These are phyloP conservation scores for Ensete glaucum DNA, from an alignment of 176 grass and related monocot genomes.

Conservation along the genomic window DNA sequence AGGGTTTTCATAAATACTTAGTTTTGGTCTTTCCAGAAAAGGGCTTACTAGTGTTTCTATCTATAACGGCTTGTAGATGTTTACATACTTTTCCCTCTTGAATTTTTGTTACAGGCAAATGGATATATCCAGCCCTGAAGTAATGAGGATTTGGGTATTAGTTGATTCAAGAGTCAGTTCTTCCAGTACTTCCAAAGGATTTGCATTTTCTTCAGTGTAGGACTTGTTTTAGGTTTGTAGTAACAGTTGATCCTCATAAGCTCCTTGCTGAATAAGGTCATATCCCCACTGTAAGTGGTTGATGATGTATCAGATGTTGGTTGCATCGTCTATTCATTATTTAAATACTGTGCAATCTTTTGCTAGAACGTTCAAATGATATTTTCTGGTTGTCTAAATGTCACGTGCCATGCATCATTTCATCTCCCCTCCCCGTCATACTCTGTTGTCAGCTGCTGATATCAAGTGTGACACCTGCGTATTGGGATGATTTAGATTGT, in stretches of 20 bases:
- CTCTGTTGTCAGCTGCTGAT: no score
- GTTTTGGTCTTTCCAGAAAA: no score
- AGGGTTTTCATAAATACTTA: no score
- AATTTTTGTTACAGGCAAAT: slow-evolving; percentile 1
- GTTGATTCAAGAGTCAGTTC: background rate
- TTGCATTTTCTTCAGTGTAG: background rate
- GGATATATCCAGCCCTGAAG: background rate
- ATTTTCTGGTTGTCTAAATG: background rate
- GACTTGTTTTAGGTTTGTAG: background rate
- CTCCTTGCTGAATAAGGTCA: background rate
- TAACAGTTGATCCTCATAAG: background rate
- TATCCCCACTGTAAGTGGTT: background rate
- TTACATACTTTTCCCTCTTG: background rate
- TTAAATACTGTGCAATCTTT: background rate
- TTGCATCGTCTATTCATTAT: background rate
- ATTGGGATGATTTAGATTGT: no score
- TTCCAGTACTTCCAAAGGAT: background rate
- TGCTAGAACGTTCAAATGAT: background rate
- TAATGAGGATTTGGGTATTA: background rate
- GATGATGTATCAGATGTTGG: background rate
- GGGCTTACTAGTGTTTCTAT: background rate
- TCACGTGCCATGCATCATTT: no score
- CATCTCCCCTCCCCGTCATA: no score
- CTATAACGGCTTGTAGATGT: background rate
- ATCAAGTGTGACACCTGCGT: no score